Conservation (phyloP, 2,329 filamentous ascomycete genomes). For the Stagonosporopsis cucurbitacearum region DNA sequence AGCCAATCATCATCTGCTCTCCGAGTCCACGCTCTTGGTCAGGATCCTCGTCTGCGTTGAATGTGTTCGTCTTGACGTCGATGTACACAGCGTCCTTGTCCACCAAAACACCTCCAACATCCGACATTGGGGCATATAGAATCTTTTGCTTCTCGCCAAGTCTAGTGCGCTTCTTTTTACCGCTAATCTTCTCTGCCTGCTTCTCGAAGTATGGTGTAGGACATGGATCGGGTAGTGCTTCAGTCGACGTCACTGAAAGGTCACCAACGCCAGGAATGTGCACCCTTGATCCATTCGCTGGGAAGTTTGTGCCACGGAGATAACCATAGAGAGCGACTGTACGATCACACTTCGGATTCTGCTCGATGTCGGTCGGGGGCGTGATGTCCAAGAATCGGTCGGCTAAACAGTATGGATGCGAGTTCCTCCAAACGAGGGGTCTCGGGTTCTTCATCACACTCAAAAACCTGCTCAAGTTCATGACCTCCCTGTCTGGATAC, state of each 20-base stretch:
- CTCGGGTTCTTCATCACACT: conserved; percentile 99
- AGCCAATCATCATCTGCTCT: conserved; percentile 89
- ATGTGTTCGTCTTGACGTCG: conserved; percentile 73
- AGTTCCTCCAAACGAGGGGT: conserved; percentile 95
- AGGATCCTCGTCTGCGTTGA: conserved; percentile 67
- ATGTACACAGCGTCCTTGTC: conserved; percentile 98
- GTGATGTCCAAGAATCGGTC: conserved; percentile 97
- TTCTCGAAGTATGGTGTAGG: conserved; percentile 92
- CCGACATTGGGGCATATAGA: conserved; percentile 96
- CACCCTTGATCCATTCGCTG: conserved; percentile 81
- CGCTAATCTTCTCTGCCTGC: conserved; percentile 80
- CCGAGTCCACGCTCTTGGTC: conserved; percentile 83
- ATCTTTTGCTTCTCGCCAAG: conserved; percentile 97
- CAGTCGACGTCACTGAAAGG: conserved; percentile 80
- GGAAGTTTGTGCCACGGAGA: conserved; percentile 91
- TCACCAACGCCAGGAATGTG: conserved; percentile 94
- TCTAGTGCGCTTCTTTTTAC: conserved; percentile 79
- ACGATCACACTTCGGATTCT: conserved; percentile 86
- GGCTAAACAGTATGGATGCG: conserved; percentile 90
- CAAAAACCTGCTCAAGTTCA: conserved; percentile 93
- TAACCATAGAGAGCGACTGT: conserved; percentile 93
- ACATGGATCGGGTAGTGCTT: conserved; percentile 90
- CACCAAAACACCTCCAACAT: conserved; percentile 93
- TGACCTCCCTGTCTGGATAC: conserved; percentile 94
- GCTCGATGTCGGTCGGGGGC: conserved; percentile 87